phyloP scores from a whole-genome alignment of 1,139 yeast species.

The Yamadazyma trypodendri region DNA sequence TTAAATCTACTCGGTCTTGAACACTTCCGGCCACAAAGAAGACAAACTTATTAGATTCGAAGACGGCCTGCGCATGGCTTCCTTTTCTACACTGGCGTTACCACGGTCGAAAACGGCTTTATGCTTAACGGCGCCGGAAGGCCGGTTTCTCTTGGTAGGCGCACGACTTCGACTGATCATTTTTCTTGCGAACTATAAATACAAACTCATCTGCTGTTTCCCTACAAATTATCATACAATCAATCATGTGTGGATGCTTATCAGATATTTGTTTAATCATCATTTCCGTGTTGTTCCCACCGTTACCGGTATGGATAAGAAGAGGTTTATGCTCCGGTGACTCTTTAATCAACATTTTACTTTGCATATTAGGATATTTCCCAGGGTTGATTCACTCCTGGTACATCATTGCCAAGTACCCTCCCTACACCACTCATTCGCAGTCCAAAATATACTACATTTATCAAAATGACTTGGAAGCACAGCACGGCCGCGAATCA shows the following conservation, averaged over 20 bases:
- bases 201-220: neutral
- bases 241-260: conserved; percentile 25
- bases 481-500: conserved; percentile 16
- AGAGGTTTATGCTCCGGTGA: conserved; percentile 65
- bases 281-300: conserved; percentile 64
- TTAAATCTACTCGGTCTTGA: too few species aligned
- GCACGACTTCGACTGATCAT: conserved; percentile 2
- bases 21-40: too few species aligned
- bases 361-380: conserved; percentile 60
- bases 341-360: conserved; percentile 55
- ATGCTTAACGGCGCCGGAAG: conserved; percentile 1
- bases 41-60: too few species aligned
- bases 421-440: conserved; percentile 25
- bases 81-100: too few species aligned
- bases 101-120: neutral
- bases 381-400: conserved; percentile 71
- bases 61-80: too few species aligned
- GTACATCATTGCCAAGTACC: conserved; percentile 57
- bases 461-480: conserved; percentile 33
- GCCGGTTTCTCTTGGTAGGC: conserved; percentile 1
- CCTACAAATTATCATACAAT: neutral
- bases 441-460: conserved; percentile 34
- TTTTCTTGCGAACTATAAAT: neutral
- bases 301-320: conserved; percentile 70
- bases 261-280: conserved; percentile 58